Conservation (phyloP, 2,329 filamentous ascomycete species). For the Celoporthe dispersa region DNA sequence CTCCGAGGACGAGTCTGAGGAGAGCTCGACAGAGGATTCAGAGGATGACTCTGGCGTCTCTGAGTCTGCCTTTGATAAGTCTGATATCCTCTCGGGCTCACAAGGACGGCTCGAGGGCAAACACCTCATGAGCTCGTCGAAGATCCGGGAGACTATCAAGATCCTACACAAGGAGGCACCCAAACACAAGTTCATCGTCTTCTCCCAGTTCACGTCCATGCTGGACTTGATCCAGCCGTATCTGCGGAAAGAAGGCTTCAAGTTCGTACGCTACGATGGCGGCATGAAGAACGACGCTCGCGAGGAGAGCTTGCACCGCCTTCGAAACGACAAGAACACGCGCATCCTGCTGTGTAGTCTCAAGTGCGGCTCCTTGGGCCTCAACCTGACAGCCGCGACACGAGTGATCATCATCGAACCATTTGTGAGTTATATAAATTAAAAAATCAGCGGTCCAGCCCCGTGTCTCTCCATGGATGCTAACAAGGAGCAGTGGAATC, state of each 20-base stretch:
- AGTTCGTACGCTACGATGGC: conserved; percentile 90
- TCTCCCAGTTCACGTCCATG: conserved; percentile 98
- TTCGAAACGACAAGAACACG: conserved; percentile 75
- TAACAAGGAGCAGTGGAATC: conserved; percentile 26
- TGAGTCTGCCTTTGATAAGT: conserved; percentile 45
- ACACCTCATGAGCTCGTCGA: conserved; percentile 75
- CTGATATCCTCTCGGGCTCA: conserved; percentile 16
- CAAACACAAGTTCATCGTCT: conserved; percentile 96
- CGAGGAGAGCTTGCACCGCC: conserved; percentile 78
- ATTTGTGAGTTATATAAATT: conserved; percentile 84
- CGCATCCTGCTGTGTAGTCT: conserved; percentile 90
- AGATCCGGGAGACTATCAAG: conserved; percentile 83
- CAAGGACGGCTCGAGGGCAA: conserved; percentile 13
- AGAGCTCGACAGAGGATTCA: conserved; percentile 20
- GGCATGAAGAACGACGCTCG: conserved; percentile 92
- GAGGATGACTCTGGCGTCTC: conserved; percentile 39
- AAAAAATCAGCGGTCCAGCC: conserved; percentile 41
- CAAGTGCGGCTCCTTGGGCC: conserved; percentile 88
- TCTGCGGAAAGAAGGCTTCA: conserved; percentile 72
- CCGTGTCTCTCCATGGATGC: background rate
- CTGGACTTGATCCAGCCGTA: conserved; percentile 95
- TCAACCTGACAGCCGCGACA: conserved; percentile 93
- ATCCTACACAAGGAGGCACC: conserved; percentile 79
- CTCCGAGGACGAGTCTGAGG: conserved; percentile 41
- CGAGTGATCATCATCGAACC: conserved; percentile 94